Base-by-base conservation (phyloP, 2,329 filamentous ascomycete species). In the Aspergillus novofumigatus region DNA sequence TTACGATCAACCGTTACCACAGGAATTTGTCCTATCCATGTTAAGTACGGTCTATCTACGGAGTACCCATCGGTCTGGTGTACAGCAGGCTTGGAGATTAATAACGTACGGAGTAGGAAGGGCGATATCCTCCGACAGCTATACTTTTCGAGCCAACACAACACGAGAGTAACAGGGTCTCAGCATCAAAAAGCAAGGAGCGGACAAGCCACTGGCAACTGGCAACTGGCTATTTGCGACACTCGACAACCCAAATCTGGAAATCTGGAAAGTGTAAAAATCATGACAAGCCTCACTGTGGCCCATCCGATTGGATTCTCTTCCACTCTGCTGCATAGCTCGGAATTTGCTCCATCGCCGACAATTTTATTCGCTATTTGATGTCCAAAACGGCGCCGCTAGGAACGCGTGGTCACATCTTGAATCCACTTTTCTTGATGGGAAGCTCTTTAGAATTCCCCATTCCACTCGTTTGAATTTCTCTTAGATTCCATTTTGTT, bases 321-420 rank as follows among this genome's bases (percentile, higher is more conserved):
- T 49, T 48, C 55, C 55, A 59, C 53, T 52, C 54, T 59, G 56
- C 55, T 57, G 54, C 56, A 62, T 38, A 53, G 55, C 50, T 51
- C 52, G 55, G 57, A 49, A 53, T 53, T 38, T 55, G 20, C 54
- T 45, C 60, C 62, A 60, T 53, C 32, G 1, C 1, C 17, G 3
- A 17, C 17, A 23, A 35, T 53, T 6, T 60, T 47, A 62, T 61
- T 64, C 49, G 63, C 38, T 38, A 10, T 23, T 21, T 28, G 20
- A 52, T 20, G 41, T 11, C 17, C 50, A 51, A 63, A 65, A 65
- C 62, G 63, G 63, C 52, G 60, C 58, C 62, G 60, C 62, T 61
- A 62, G 63, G 58, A 61, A 63, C 54, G 61, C 59, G 54, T 52
- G 53, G 60, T 25, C 45, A 59, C 29, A 14, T 32, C 56, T 52